phyloP scores from a whole-genome alignment of 495 filamentous ascomycete genomes.

The Rusavskia elegans region DNA sequence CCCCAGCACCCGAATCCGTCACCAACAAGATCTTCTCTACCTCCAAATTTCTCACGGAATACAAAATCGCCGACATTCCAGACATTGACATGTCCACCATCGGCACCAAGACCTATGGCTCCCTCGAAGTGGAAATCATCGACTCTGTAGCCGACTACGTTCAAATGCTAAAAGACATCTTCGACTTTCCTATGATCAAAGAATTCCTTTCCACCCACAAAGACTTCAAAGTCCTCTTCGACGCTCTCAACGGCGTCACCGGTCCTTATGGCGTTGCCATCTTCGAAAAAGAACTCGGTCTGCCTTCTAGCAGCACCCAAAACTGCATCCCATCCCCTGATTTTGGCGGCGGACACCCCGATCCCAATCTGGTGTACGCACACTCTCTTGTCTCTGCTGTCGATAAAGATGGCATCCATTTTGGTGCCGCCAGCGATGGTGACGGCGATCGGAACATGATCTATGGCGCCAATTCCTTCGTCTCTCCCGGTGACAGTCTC shows the following conservation, averaged over 20 bases:
- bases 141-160: slow-evolving; percentile 86
- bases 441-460: slow-evolving; percentile 99
- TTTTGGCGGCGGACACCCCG: slow-evolving; percentile 93
- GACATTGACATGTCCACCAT: slow-evolving; percentile 71
- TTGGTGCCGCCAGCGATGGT: slow-evolving; percentile 90
- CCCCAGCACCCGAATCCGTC: slow-evolving; percentile 83
- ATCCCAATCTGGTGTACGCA: slow-evolving; percentile 97
- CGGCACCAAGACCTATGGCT: slow-evolving; percentile 68
- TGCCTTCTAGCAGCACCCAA: slow-evolving; percentile 61
- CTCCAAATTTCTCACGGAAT: slow-evolving; percentile 73
- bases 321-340: slow-evolving; percentile 87
- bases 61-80: slow-evolving; percentile 80
- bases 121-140: slow-evolving; percentile 85
- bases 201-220: slow-evolving; percentile 68
- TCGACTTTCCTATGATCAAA: slow-evolving; percentile 92
- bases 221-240: slow-evolving; percentile 95
- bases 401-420: slow-evolving; percentile 80
- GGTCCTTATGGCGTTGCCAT: slow-evolving; percentile 89
- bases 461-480: slow-evolving; percentile 89
- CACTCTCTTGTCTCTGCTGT: slow-evolving; percentile 89
- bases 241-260: slow-evolving; percentile 86
- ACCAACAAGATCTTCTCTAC: slow-evolving; percentile 95
- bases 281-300: slow-evolving; percentile 83
- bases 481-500: slow-evolving; percentile 90
- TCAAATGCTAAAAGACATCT: slow-evolving; percentile 91